Evolutionary conservation across 2,329 filamentous ascomycete species (phyloP).

Genomic region (Sclerotinia nivalis): DNA sequence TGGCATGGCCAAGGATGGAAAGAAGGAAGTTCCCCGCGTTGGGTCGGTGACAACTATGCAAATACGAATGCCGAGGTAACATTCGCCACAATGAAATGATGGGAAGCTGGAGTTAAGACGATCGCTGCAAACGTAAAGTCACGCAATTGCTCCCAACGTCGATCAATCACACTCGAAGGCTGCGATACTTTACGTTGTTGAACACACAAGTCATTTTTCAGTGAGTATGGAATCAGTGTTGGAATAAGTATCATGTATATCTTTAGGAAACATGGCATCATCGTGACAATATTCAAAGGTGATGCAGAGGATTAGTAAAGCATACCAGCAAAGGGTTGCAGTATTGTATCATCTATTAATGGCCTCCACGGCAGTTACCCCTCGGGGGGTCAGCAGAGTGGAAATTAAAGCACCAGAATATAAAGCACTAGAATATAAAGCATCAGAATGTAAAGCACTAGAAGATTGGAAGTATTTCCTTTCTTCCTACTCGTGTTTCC

Average conservation of each 20-base stretch:
- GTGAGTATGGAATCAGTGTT: no score
- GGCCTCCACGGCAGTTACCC: no score
- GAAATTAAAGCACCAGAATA: no score
- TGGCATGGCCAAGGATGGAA: neutral
- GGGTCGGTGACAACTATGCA: neutral
- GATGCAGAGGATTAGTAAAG: neutral
- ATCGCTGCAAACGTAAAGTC: neutral
- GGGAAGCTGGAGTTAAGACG: neutral
- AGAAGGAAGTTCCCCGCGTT: neutral
- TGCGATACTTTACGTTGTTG: neutral
- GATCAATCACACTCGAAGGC: neutral
- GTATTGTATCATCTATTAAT: neutral
- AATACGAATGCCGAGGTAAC: conserved; percentile 3
- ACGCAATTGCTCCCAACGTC: conserved; percentile 1
- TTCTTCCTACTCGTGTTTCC: neutral
- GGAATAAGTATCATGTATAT: neutral
- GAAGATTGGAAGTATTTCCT: conserved; percentile 1
- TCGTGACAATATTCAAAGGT: neutral
- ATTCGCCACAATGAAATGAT: conserved; percentile 15
- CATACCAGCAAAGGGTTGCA: neutral
- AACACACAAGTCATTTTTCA: neutral
- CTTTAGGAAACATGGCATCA: neutral
- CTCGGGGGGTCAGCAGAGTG: no score
- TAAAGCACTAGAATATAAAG: no score
- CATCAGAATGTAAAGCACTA: neutral